Percentiles rank a stretch among this genome's conserved stretches.
Conservation (phyloP, 78 protist genomes). For the Dictyostelium brefeldianum region DNA sequence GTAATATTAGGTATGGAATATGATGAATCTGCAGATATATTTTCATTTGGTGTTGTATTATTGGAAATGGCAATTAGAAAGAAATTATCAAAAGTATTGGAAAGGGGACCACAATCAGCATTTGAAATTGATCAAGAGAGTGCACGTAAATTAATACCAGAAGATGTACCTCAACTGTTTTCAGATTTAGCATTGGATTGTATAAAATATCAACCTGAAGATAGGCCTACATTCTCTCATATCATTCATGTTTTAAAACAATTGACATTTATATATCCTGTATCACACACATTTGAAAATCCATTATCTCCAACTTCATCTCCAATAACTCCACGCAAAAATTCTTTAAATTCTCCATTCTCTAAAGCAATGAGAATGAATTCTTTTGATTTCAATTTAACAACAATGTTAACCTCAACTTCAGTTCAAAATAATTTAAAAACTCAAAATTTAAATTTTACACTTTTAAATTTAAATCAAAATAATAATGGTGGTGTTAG, state of each 20-base stretch:
- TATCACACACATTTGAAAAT: constrained; percentile 30
- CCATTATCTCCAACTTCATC: constrained; percentile 73
- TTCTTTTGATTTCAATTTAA: neutral
- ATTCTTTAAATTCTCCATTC: constrained; percentile 41
- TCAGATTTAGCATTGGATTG: constrained; percentile 61
- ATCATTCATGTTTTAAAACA: constrained; percentile 55
- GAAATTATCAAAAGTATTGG: constrained; percentile 43
- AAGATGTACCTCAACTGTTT: constrained; percentile 32
- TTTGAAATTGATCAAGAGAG: constrained; percentile 56
- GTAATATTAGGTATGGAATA: constrained; percentile 78
- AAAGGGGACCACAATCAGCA: constrained; percentile 71
- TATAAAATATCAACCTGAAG: constrained; percentile 49
- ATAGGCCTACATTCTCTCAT: constrained; percentile 64
- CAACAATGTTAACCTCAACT: neutral
- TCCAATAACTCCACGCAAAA: constrained; percentile 61
- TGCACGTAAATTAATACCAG: constrained; percentile 68
- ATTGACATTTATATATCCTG: constrained; percentile 42
- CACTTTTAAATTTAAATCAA: constrained; percentile 5
- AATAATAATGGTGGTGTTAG: constrained; percentile 13
- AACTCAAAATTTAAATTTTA: constrained; percentile 22
- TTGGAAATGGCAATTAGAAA: constrained; percentile 56
- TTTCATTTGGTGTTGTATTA: constrained; percentile 76
- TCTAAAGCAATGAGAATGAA: constrained; percentile 17
- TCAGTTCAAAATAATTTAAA: constrained; percentile 9
- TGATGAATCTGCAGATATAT: constrained; percentile 73